These are phyloP conservation scores for Celoporthe dispersa DNA, from an alignment of 2,329 filamentous ascomycete species.

Conservation along the genomic window DNA sequence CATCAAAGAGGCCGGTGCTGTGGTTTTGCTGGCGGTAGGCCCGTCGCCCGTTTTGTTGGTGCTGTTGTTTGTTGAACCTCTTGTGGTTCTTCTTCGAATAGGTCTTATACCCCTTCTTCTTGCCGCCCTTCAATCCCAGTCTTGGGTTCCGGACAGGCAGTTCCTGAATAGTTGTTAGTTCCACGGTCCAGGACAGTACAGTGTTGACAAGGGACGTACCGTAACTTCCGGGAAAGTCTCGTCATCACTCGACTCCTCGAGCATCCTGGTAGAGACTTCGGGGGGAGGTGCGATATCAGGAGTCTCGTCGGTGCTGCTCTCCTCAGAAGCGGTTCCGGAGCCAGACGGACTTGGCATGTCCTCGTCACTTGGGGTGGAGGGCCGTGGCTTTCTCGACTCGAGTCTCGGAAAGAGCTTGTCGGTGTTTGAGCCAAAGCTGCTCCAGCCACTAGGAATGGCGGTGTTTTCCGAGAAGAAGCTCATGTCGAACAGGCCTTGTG, in stretches of 20 bases:
- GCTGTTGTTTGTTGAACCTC: conserved; percentile 50
- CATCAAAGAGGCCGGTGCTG: conserved; percentile 38
- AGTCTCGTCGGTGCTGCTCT: conserved; percentile 59
- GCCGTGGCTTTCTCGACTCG: conserved; percentile 50
- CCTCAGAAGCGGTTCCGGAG: conserved; percentile 53
- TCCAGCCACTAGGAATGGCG: conserved; percentile 72
- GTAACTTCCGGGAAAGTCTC: conserved; percentile 37
- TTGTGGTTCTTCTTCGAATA: conserved; percentile 56
- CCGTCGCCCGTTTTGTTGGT: conserved; percentile 35
- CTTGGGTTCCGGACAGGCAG: conserved; percentile 22
- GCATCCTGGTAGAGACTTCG: conserved; percentile 56
- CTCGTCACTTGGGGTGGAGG: conserved; percentile 49
- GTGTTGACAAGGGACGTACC: conserved; percentile 23
- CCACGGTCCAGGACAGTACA: neutral
- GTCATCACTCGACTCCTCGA: conserved; percentile 62
- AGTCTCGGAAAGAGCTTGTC: conserved; percentile 61
- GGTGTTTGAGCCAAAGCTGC: conserved; percentile 55
- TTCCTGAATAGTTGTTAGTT: conserved; percentile 17
- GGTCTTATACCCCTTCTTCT: conserved; percentile 51
- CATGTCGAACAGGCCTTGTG: conserved; percentile 78
- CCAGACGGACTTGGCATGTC: conserved; percentile 54
- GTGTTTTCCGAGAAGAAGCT: conserved; percentile 66
- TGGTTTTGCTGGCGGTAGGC: conserved; percentile 26
- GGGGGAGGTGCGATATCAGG: conserved; percentile 39
- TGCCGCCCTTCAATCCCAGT: conserved; percentile 39